Conservation (phyloP, 306 rosid genomes). For the Argentina anserina region DNA sequence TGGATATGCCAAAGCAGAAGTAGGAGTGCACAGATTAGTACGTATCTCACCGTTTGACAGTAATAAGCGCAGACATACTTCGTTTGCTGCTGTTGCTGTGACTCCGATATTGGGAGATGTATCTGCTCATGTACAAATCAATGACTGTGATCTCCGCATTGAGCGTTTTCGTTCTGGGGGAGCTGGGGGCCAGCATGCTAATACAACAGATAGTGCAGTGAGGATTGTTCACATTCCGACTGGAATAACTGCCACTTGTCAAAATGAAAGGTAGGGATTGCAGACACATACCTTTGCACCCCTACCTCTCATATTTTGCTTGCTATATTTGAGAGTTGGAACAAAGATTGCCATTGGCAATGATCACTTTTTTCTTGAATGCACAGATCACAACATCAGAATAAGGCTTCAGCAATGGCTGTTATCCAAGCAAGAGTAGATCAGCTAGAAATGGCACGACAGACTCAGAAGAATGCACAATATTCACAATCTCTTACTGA, state of each 20-base stretch:
- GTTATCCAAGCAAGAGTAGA: constrained; percentile 88
- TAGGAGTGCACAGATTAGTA: constrained; percentile 94
- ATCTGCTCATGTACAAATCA: constrained; percentile 69
- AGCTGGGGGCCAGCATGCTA: constrained; percentile 92
- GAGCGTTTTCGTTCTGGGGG: constrained; percentile 92
- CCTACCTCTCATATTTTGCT: not conserved
- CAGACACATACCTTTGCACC: not conserved
- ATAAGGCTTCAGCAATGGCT: constrained; percentile 92
- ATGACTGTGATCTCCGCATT: constrained; percentile 90
- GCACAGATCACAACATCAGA: constrained; percentile 86
- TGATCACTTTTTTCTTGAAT: not conserved
- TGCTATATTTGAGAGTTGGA: not conserved
- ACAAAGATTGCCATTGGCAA: not conserved
- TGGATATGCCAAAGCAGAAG: constrained; percentile 98
- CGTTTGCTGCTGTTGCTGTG: constrained; percentile 97
- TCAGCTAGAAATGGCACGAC: constrained; percentile 89
- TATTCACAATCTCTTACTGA: constrained; percentile 92
- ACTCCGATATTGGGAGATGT: constrained; percentile 77
- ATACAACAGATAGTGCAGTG: constrained; percentile 94
- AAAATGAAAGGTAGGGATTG: constrained; percentile 73
- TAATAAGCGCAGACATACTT: constrained; percentile 85
- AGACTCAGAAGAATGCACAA: constrained; percentile 72
- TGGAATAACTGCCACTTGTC: constrained; percentile 88
- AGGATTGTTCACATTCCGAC: constrained; percentile 88
- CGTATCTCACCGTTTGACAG: constrained; percentile 96